Conservation (phyloP, 352 stramenopile genomes). For the Phytophthora pisi region DNA sequence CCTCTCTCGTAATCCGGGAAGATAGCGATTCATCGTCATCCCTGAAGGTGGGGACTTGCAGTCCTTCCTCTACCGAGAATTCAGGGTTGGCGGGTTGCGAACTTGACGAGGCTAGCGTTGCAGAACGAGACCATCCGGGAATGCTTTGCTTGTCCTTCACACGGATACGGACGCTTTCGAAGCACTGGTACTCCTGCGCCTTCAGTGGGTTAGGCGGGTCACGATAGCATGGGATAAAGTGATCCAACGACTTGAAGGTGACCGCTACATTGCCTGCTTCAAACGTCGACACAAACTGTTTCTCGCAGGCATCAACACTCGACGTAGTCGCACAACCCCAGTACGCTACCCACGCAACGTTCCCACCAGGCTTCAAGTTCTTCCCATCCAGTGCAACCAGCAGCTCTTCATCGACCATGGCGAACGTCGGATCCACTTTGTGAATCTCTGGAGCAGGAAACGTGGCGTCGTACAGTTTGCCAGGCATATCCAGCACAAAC, state of each 20-base stretch:
- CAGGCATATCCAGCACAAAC: constrained; percentile 55
- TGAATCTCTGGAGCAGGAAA: constrained; percentile 65
- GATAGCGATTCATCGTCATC: background rate
- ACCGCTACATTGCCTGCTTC: constrained; percentile 66
- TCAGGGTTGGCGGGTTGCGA: constrained; percentile 7
- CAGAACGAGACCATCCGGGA: constrained; percentile 66
- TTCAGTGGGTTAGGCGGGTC: constrained; percentile 79
- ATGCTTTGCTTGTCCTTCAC: constrained; percentile 85
- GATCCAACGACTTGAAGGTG: constrained; percentile 75
- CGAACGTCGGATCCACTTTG: constrained; percentile 68
- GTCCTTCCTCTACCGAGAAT: constrained; percentile 2
- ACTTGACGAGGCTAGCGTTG: constrained; percentile 2
- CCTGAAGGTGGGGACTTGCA: background rate
- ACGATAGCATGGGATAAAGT: constrained; percentile 89
- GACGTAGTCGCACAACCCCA: constrained; percentile 76
- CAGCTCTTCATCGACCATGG: constrained; percentile 77
- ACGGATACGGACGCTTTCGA: constrained; percentile 66
- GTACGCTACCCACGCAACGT: constrained; percentile 78
- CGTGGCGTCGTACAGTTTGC: constrained; percentile 53
- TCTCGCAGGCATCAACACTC: constrained; percentile 65
- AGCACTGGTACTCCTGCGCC: constrained; percentile 73
- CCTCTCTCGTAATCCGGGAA: constrained; percentile 2
- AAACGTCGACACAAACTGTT: constrained; percentile 73
- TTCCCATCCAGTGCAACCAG: constrained; percentile 67
- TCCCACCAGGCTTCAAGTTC: constrained; percentile 78